These are phyloP conservation scores for Vicia sativa DNA, from an alignment of 306 rosid genomes.

Conservation along the genomic window DNA sequence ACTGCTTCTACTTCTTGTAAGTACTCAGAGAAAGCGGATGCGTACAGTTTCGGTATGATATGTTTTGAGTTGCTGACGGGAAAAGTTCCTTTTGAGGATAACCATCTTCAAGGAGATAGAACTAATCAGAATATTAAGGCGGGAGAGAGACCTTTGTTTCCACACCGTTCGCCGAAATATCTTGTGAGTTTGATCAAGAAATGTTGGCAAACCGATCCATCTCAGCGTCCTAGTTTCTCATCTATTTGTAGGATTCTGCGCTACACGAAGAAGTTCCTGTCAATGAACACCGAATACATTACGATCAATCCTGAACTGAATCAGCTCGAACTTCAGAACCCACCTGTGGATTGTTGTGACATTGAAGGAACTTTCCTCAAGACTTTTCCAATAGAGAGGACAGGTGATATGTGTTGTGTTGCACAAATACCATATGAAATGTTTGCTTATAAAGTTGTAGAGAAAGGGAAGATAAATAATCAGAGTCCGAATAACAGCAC, in stretches of 20 bases:
- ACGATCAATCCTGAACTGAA: conserved; percentile 56
- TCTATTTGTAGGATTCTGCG: conserved; percentile 85
- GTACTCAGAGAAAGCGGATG: conserved; percentile 83
- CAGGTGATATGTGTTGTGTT: conserved; percentile 35
- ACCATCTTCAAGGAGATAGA: conserved; percentile 77
- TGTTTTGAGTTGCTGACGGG: conserved; percentile 89
- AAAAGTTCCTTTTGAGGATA: conserved; percentile 82
- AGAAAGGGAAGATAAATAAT: conserved; percentile 58
- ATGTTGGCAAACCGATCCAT: conserved; percentile 87
- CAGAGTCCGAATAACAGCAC: conserved; percentile 14
- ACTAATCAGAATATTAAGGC: conserved; percentile 64
- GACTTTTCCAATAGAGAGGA: conserved; percentile 42
- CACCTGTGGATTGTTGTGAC: conserved; percentile 68
- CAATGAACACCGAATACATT: conserved; percentile 54
- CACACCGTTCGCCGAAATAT: conserved; percentile 77
- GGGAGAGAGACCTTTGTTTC: conserved; percentile 94
- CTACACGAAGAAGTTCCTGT: conserved; percentile 72
- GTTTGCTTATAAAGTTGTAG: conserved; percentile 70
- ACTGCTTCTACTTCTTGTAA: conserved; percentile 30
- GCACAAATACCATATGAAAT: conserved; percentile 81
- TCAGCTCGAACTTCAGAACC: conserved; percentile 53
- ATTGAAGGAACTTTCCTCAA: conserved; percentile 65
- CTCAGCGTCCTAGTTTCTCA: conserved; percentile 76
- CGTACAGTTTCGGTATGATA: conserved; percentile 88
- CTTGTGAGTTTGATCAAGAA: conserved; percentile 73